Conservation (phyloP, 306 rosid genomes). For the Herpetospermum pedunculosum region DNA sequence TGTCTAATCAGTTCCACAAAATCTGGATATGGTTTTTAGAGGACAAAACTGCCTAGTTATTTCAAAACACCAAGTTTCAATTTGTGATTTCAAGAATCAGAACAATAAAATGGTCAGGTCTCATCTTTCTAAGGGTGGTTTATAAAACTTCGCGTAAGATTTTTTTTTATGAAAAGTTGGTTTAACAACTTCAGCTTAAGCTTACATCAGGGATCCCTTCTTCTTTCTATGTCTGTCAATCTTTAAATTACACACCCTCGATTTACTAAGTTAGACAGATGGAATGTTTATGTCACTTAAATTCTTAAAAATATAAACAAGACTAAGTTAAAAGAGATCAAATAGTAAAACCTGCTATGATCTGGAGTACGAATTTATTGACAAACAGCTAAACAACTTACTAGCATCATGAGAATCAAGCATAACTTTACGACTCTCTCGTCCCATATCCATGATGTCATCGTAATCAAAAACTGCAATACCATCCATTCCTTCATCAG, state of each 20-base stretch:
- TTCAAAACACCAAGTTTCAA: not conserved
- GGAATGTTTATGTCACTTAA: not conserved
- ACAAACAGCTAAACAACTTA: slow-evolving; percentile 30
- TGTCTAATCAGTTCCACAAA: not conserved
- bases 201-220: not conserved
- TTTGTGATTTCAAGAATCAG: not conserved
- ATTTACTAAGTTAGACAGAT: not conserved
- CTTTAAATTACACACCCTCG: not conserved
- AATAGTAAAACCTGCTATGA: slow-evolving; percentile 1
- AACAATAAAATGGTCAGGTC: not conserved
- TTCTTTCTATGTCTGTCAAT: not conserved
- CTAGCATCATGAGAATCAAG: slow-evolving; percentile 36
- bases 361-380: not conserved
- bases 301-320: not conserved
- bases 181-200: not conserved
- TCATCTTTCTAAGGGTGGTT: not conserved
- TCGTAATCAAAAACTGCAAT: slow-evolving; percentile 44
- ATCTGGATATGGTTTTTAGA: not conserved
- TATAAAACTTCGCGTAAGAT: not conserved
- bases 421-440: slow-evolving; percentile 37
- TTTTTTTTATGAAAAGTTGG: not conserved
- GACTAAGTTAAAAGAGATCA: not conserved
- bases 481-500: slow-evolving; percentile 25
- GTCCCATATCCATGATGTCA: slow-evolving; percentile 58
- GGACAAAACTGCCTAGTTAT: not conserved